These are phyloP conservation scores for Vachellia pachyceras DNA, from an alignment of 306 rosid species.

Conservation along the genomic window DNA sequence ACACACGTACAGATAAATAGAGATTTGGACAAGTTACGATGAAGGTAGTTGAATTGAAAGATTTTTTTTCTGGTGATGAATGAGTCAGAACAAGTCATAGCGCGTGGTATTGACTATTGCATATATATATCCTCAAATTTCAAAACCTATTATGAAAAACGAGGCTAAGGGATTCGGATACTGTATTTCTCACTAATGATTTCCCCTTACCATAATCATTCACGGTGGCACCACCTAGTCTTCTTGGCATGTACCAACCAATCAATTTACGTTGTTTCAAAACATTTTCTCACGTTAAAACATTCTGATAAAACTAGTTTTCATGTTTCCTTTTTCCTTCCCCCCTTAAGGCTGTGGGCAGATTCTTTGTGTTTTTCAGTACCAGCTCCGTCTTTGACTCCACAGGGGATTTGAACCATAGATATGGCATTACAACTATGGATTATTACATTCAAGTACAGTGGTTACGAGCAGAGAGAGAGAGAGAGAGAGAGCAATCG, in stretches of 20 bases:
- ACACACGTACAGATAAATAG: no score
- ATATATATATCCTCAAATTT: constrained; percentile 36
- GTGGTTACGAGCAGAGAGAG: neutral
- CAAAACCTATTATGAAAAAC: constrained; percentile 41
- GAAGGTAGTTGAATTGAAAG: constrained; percentile 47
- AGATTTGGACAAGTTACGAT: constrained; percentile 39
- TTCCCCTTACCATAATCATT: constrained; percentile 63
- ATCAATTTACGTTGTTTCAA: neutral
- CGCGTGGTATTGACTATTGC: constrained; percentile 44
- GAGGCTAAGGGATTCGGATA: constrained; percentile 37
- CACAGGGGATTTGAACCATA: constrained; percentile 33
- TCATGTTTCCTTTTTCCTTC: constrained; percentile 4
- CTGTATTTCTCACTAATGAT: constrained; percentile 33
- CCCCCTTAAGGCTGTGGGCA: constrained; percentile 38
- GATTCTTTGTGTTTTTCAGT: constrained; percentile 6
- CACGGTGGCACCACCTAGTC: constrained; percentile 30
- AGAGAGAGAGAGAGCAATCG: constrained; percentile 47
- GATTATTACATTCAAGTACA: neutral
- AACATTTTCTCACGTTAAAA: neutral
- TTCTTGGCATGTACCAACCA: neutral
- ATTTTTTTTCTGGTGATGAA: neutral
- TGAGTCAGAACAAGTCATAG: constrained; percentile 38
- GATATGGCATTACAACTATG: neutral
- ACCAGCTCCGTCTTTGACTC: constrained; percentile 34
- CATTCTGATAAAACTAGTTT: neutral